These are phyloP conservation scores for Boletus reticulatus DNA, from an alignment of 768 basidiomycete species.

Conservation along the genomic window DNA sequence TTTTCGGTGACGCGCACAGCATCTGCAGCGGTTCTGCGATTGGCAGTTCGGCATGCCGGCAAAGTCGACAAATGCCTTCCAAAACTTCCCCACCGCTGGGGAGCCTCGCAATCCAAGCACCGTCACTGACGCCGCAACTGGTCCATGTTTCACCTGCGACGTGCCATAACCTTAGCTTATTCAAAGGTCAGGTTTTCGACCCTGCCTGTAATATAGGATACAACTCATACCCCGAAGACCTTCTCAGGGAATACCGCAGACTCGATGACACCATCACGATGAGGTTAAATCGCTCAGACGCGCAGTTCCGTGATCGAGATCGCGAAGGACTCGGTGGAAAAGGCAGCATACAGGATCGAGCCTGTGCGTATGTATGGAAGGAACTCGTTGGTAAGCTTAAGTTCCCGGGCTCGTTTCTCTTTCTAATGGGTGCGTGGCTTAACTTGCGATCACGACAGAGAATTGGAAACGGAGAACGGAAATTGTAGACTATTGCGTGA, in stretches of 20 bases:
- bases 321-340: constrained; percentile 44
- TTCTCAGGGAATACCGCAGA: constrained; percentile 77
- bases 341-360: constrained; percentile 65
- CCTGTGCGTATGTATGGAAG: constrained; percentile 74
- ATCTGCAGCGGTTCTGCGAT: constrained; percentile 16
- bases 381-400: constrained; percentile 67
- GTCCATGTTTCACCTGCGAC: constrained; percentile 74
- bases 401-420: constrained; percentile 9
- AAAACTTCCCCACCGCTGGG: constrained; percentile 52
- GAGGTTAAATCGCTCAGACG: constrained; percentile 77
- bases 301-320: constrained; percentile 71
- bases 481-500: constrained; percentile 74
- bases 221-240: constrained; percentile 46
- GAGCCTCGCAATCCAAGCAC: constrained; percentile 67
- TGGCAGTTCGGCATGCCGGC: constrained; percentile 29
- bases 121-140: constrained; percentile 53
- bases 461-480: constrained; percentile 75
- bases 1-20: constrained; percentile 20
- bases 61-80: constrained; percentile 36
- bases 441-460: constrained; percentile 32
- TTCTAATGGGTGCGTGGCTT: constrained; percentile 16
- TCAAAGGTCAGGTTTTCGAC: constrained; percentile 51
- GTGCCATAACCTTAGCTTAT: constrained; percentile 71
- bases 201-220: constrained; percentile 1
- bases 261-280: constrained; percentile 79